Base-by-base conservation (phyloP, 2,329 filamentous ascomycete genomes). In the Remersonia thermophila region DNA sequence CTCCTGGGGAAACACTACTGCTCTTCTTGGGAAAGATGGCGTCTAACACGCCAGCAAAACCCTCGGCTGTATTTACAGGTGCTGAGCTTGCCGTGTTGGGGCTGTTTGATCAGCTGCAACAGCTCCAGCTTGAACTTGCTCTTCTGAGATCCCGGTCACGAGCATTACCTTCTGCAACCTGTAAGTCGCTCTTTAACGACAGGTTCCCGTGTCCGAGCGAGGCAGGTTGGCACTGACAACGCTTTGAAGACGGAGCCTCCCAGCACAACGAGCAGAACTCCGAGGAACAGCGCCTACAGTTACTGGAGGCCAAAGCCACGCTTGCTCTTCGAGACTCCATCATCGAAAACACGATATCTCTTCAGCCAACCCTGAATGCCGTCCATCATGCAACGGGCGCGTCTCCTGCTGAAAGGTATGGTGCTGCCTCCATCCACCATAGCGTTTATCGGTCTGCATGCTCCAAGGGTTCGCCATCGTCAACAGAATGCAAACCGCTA, bases 291-390 rank as follows among this genome's bases (percentile, higher is more conserved):
- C 75, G 85, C 55, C 65, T 67, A 36, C 75, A 77, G 34, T 69
- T 83, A 15, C 65, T 89, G 20, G 71, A 84, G 47, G 74, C 82
- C 17, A 76, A 77, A 51, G 77, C 82, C 37, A 67, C 68, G 39
- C 83, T 83, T 56, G 67, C 74, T 28, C 65, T 89, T 38, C 75
- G 75, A 44, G 79, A 79, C 53, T 75, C 75, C 42, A 76, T 83
- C 15, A 65, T 78, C 15, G 74, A 81, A 42, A 75, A 69, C 32
- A 74, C 83, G 36, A 58, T 91, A 46, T 73, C 75, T 47, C 77
- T 77, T 38, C 80, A 84, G 49, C 83, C 85, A 7, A 76, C 83
- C 28, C 62, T 93, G 39, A 83, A 82, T 51, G 80, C 84, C 6
- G 75, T 89, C 27, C 83, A 93, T 54, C 63, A 71, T 41, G 76